phyloP scores from a whole-genome alignment of 164 flowering plant species.

The Akebia trifoliata region DNA sequence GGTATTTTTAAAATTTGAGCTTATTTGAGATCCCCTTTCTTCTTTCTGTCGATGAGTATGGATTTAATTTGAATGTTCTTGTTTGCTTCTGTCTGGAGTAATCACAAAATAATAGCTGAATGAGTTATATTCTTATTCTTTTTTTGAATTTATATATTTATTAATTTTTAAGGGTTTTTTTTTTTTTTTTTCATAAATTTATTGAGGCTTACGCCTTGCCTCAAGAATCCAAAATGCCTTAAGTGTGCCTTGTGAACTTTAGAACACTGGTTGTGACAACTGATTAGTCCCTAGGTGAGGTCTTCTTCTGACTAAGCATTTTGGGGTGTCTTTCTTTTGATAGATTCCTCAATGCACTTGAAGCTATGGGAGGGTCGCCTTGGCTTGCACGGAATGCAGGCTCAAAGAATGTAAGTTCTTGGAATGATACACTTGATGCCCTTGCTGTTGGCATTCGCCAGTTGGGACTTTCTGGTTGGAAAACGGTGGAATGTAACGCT shows the following conservation, averaged over 20 bases:
- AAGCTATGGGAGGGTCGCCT: slow-evolving; percentile 65
- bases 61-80: neutral
- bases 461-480: slow-evolving; percentile 82
- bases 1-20: slow-evolving; percentile 31
- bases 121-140: too few species aligned
- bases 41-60: neutral
- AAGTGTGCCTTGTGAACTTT: too few species aligned
- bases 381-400: slow-evolving; percentile 58
- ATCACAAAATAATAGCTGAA: too few species aligned
- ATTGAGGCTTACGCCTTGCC: too few species aligned
- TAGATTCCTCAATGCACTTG: slow-evolving; percentile 79
- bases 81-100: neutral
- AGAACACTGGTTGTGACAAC: too few species aligned
- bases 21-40: neutral
- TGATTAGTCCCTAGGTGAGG: neutral
- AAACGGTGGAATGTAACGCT: slow-evolving; percentile 65
- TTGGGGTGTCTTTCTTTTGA: slow-evolving; percentile 9
- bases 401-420: slow-evolving; percentile 48
- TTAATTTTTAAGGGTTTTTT: too few species aligned
- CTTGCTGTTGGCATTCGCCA: slow-evolving; percentile 63
- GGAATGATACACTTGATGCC: slow-evolving; percentile 64
- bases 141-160: neutral
- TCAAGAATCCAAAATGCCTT: too few species aligned
- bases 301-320: slow-evolving; percentile 12
- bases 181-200: too few species aligned